These are phyloP conservation scores for Erodium moschatum DNA, from an alignment of 441 rosid species.

Conservation along the genomic window DNA sequence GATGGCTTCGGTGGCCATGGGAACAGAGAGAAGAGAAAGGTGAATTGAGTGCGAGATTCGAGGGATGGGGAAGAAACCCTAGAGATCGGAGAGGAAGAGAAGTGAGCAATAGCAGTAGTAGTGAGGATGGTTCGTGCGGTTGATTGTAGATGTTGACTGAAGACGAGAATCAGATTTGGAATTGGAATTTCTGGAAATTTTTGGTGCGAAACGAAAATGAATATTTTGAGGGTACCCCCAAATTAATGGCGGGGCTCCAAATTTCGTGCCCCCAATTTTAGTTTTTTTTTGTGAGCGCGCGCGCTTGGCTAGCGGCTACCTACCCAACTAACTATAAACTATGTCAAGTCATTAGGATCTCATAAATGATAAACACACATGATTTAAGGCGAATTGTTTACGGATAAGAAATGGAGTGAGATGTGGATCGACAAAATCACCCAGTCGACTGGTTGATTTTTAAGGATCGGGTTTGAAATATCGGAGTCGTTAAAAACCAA, in stretches of 20 bases:
- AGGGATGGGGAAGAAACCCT: neutral
- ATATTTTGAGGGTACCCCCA: neutral
- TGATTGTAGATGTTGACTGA: neutral
- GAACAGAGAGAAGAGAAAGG: too few species aligned
- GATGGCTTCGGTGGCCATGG: slow-evolving; percentile 44
- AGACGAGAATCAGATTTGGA: neutral
- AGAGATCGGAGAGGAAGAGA: too few species aligned
- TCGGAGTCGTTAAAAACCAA: too few species aligned
- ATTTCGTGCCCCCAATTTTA: neutral
- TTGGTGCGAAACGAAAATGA: neutral
- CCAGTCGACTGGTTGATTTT: too few species aligned
- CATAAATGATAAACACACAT: too few species aligned
- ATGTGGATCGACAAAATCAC: too few species aligned
- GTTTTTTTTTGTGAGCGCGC: neutral
- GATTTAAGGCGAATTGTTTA: too few species aligned
- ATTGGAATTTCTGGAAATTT: neutral
- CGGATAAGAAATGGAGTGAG: too few species aligned
- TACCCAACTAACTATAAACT: too few species aligned
- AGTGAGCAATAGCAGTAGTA: too few species aligned
- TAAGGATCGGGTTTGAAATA: too few species aligned
- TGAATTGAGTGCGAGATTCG: neutral
- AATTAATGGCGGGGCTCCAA: neutral
- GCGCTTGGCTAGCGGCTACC: neutral
- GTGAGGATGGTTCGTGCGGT: neutral
- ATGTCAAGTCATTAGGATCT: too few species aligned